These are phyloP conservation scores for Ganoderma sp. DNA, from an alignment of 1,284 basidiomycete genomes.

Conservation along the genomic window DNA sequence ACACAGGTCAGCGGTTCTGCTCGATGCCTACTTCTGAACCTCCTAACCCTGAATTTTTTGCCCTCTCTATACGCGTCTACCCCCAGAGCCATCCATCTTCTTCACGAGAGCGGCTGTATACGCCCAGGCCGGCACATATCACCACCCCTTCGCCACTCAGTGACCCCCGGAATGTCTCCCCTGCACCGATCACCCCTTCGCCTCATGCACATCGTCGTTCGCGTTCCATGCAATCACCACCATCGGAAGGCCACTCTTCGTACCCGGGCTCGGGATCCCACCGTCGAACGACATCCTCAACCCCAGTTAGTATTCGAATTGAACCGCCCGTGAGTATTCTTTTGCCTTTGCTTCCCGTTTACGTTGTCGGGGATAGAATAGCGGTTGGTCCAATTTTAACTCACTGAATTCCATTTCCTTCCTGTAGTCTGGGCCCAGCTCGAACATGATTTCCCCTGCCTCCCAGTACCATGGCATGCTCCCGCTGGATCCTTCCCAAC, in stretches of 20 bases:
- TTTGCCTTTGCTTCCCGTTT: background rate
- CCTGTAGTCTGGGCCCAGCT: conserved; percentile 34
- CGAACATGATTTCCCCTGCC: conserved; percentile 28
- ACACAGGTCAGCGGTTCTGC: conserved; percentile 32
- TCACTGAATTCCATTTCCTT: conserved; percentile 7
- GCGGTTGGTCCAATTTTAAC: conserved; percentile 2
- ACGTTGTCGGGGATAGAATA: background rate
- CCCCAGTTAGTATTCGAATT: conserved; percentile 32
- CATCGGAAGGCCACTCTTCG: conserved; percentile 18
- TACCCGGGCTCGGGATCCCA: conserved; percentile 13
- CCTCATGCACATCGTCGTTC: conserved; percentile 29
- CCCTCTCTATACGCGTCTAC: background rate
- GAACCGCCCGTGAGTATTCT: conserved; percentile 36
- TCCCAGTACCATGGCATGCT: conserved; percentile 29
- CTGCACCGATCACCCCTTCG: conserved; percentile 19
- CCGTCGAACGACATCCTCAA: conserved; percentile 27
- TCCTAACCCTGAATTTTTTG: conserved; percentile 4
- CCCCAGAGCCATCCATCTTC: conserved; percentile 25
- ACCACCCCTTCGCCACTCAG: conserved; percentile 29
- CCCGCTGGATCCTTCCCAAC: conserved; percentile 29
- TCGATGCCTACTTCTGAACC: background rate
- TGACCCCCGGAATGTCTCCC: conserved; percentile 20
- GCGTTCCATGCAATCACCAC: conserved; percentile 32
- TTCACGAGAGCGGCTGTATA: conserved; percentile 20
- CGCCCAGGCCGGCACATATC: conserved; percentile 26